These are phyloP conservation scores for Sugiyamaella chiloensis DNA, from an alignment of 805 yeast species.

Conservation along the genomic window DNA sequence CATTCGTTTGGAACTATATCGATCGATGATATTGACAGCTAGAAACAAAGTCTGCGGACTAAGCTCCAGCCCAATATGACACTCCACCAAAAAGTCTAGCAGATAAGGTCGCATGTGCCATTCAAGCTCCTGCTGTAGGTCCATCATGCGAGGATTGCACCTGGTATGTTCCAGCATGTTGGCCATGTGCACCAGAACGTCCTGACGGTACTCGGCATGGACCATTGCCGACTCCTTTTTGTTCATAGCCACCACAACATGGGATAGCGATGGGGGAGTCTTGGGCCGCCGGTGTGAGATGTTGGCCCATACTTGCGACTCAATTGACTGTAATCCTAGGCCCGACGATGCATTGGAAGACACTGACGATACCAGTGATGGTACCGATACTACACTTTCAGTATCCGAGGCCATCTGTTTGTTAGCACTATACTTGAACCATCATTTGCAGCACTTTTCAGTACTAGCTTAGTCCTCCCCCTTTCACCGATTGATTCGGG, in stretches of 20 bases:
- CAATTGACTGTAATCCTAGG: not conserved
- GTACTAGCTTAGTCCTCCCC: not conserved
- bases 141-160: conserved; percentile 63
- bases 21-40: conserved; percentile 75
- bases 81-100: conserved; percentile 74
- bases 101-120: conserved; percentile 69
- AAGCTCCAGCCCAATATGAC: conserved; percentile 55
- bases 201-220: conserved; percentile 36
- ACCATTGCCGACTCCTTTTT: conserved; percentile 1
- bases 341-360: not conserved
- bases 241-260: conserved; percentile 2
- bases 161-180: conserved; percentile 33
- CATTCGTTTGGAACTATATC: conserved; percentile 85
- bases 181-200: conserved; percentile 35
- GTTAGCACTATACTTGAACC: too few relatives aligned
- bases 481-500: not conserved
- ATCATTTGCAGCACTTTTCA: not conserved
- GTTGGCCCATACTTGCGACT: conserved; percentile 3
- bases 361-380: not conserved
- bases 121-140: conserved; percentile 83
- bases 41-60: conserved; percentile 65
- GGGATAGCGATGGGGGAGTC: not conserved
- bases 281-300: conserved; percentile 1
- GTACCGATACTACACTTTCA: conserved; percentile 1
- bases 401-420: conserved; percentile 3